Evolutionary conservation across 768 basidiomycete genomes (phyloP), one percentile per base, ranked within the genome.

Genomic region (Tylopilus felleus): DNA sequence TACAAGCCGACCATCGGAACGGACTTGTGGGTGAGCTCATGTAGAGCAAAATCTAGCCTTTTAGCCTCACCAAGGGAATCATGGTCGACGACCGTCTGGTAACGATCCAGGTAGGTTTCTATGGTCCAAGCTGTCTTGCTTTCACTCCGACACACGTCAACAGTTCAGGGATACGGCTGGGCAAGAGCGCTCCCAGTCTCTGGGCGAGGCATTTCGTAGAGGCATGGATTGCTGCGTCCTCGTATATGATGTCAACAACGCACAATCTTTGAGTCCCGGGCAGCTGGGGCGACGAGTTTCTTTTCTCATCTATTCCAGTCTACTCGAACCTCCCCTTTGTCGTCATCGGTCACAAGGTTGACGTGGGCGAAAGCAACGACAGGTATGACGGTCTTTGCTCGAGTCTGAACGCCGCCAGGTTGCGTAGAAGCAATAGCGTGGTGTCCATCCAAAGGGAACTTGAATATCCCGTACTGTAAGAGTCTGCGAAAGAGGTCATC

Each of bases 321-420:
- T 95, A 98, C 71, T 94, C 97, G 80, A 98, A 98, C 77, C 98
- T 99, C 74, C 97, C 97, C 8, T 99, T 99, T 66, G 95, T 99
- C 52, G 96, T 99, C 13, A 75, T 99, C 55, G 97, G 97, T n/a
- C 98, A 99, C 77, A 99, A 99, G 92, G 95, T 99, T 71, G 97
- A 99, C 71, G 92, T 98, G 65, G 97, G 98, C 75, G 97, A 98
- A 77, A 90, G 86, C 71, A 98, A 73, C 85, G 96, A 60, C 94
- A 97, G 85, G 95, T 93, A 53, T 57, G 81, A 64, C 19, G 2
- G 7, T 38, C 27, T 6, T 21, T 40, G 17, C 38, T 36, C 19
- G 27, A 35, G 28, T 5, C 17, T 36, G 52, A 38, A 61, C 25
- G 49, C 36, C 23, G 28, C 22, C 45, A 96, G 94, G 95, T 99